phyloP scores from a whole-genome alignment of 1,284 basidiomycete species.

The Ceratobasidium sp. region DNA sequence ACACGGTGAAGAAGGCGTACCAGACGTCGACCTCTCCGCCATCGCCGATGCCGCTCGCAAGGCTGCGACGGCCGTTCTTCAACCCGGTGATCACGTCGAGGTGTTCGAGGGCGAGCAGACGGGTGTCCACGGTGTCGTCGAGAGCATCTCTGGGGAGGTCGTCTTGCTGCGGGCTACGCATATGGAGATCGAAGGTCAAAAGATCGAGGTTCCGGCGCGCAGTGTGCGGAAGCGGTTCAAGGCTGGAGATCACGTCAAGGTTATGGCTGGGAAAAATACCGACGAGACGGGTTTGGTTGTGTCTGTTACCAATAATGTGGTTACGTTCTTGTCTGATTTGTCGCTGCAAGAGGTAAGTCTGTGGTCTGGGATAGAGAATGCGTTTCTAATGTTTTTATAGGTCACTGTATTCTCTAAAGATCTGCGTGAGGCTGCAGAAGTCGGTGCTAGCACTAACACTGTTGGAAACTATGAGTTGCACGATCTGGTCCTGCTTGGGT shows the following conservation, averaged over 20 bases:
- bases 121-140: constrained; percentile 92
- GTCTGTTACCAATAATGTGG: constrained; percentile 89
- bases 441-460: constrained; percentile 89
- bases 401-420: constrained; percentile 98
- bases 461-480: constrained; percentile 96
- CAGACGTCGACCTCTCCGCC: constrained; percentile 78
- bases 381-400: constrained; percentile 60
- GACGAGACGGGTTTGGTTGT: constrained; percentile 98
- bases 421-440: constrained; percentile 94
- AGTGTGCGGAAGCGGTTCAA: constrained; percentile 96
- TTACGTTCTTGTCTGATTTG: constrained; percentile 98
- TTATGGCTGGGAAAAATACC: constrained; percentile 94
- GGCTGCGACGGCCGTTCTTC: constrained; percentile 89
- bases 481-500: constrained; percentile 97
- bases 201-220: constrained; percentile 88
- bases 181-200: constrained; percentile 86
- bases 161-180: constrained; percentile 88
- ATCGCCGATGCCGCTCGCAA: constrained; percentile 92
- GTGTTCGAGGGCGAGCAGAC: constrained; percentile 97
- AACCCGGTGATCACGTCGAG: constrained; percentile 97
- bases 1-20: constrained; percentile 64
- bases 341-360: constrained; percentile 87
- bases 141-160: constrained; percentile 89
- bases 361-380: constrained; percentile 23
- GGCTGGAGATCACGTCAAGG: constrained; percentile 98